A percentile compares a stretch with the other conserved stretches of the same genome.
phyloP scores from a whole-genome alignment of 768 basidiomycete genomes.

The Tylopilus felleus region DNA sequence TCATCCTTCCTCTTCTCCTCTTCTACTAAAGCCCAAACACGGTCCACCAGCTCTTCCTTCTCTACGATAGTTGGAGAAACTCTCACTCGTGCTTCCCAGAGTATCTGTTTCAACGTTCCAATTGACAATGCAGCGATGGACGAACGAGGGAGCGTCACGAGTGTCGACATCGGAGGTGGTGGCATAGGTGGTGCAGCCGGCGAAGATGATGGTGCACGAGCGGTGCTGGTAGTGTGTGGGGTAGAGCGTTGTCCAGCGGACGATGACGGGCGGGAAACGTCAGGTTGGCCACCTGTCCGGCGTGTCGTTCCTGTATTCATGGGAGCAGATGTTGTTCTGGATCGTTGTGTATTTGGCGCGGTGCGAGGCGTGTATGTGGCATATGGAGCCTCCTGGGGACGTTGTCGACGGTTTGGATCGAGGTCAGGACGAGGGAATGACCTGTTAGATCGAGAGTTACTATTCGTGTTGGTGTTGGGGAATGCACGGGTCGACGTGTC shows the following conservation, averaged over 20 bases:
- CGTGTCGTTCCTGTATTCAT: slow-evolving; percentile 11
- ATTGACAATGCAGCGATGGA: slow-evolving; percentile 63
- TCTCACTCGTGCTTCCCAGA: slow-evolving; percentile 79
- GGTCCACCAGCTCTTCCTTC: slow-evolving; percentile 78
- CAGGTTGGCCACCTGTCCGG: neutral
- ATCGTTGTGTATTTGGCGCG: slow-evolving; percentile 10
- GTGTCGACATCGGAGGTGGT: slow-evolving; percentile 56
- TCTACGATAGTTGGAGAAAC: slow-evolving; percentile 58
- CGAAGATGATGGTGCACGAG: slow-evolving; percentile 13
- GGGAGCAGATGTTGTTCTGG: slow-evolving; percentile 24
- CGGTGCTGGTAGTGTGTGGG: slow-evolving; percentile 5
- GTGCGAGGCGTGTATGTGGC: slow-evolving; percentile 16
- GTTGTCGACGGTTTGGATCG: slow-evolving; percentile 41
- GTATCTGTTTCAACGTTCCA: slow-evolving; percentile 67
- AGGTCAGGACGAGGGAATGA: slow-evolving; percentile 65
- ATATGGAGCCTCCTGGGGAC: slow-evolving; percentile 15
- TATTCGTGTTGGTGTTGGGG: slow-evolving; percentile 3
- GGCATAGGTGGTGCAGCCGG: slow-evolving; percentile 36
- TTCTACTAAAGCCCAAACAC: slow-evolving; percentile 59
- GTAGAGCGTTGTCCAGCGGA: slow-evolving; percentile 12
- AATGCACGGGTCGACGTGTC: slow-evolving; percentile 11
- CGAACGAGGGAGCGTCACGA: slow-evolving; percentile 59
- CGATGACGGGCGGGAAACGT: slow-evolving; percentile 18
- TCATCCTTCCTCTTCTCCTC: slow-evolving; percentile 57
- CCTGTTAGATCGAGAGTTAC: slow-evolving; percentile 25